These are phyloP conservation scores for Phyllosticta paracitricarpa DNA, from an alignment of 2,329 filamentous ascomycete genomes.

Conservation along the genomic window DNA sequence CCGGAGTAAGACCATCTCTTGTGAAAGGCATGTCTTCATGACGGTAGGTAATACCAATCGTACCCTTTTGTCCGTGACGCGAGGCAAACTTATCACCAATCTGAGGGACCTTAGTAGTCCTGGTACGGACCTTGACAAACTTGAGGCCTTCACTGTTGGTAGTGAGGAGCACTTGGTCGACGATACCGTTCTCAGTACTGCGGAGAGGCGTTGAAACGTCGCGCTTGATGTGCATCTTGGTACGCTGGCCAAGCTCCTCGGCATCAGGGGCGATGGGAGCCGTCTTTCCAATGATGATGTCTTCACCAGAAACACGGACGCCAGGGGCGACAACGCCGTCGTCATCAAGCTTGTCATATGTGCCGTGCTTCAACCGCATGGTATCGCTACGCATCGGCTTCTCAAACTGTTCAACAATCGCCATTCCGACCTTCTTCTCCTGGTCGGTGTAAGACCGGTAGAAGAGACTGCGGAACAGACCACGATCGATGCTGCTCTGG, in stretches of 20 bases:
- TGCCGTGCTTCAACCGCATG: conserved; percentile 83
- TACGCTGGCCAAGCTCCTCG: conserved; percentile 87
- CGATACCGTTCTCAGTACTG: conserved; percentile 92
- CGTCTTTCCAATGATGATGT: conserved; percentile 98
- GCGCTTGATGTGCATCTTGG: conserved; percentile 80
- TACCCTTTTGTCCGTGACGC: conserved; percentile 97
- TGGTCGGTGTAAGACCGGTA: conserved; percentile 96
- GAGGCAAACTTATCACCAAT: conserved; percentile 99
- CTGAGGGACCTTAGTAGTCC: conserved; percentile 95
- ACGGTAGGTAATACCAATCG: conserved; percentile 95
- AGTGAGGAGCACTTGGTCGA: conserved; percentile 86
- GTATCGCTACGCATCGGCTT: conserved; percentile 86
- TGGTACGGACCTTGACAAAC: conserved; percentile 94
- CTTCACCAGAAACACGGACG: conserved; percentile 89
- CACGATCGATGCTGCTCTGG: conserved; percentile 96
- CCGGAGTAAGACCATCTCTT: conserved; percentile 78
- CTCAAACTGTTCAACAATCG: conserved; percentile 87
- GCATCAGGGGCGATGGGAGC: conserved; percentile 87
- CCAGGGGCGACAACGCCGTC: conserved; percentile 92
- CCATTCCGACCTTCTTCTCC: conserved; percentile 91
- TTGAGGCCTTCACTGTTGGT: conserved; percentile 90
- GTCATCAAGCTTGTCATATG: conserved; percentile 94
- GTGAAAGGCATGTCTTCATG: conserved; percentile 99
- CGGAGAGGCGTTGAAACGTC: conserved; percentile 92
- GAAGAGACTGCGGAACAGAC: conserved; percentile 93